A percentile compares a stretch with the other conserved stretches of the same genome.
Conservation (phyloP, 106 monocot genomes). For the Platanthera guangdongensis region DNA sequence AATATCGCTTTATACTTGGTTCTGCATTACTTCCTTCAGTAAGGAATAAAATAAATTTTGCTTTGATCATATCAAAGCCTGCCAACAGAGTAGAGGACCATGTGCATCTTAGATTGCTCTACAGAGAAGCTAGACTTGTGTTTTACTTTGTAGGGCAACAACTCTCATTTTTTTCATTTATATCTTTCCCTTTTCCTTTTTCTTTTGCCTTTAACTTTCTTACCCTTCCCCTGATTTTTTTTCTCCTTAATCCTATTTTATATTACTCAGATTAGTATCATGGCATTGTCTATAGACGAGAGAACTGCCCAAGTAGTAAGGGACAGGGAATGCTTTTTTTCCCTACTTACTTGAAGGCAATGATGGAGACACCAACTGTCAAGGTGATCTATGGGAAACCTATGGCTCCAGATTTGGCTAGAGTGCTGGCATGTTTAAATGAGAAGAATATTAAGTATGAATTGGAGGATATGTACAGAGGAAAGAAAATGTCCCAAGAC, state of each 20-base stretch:
- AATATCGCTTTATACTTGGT: not conserved
- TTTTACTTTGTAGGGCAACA: not conserved
- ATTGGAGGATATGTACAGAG: conserved; percentile 32
- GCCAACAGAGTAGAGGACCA: not conserved
- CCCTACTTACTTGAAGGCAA: not conserved
- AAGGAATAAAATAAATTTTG: conserved; percentile 3
- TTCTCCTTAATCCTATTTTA: not conserved
- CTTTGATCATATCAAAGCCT: conserved; percentile 3
- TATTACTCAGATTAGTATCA: not conserved
- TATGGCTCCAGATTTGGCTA: conserved; percentile 47
- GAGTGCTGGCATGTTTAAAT: conserved; percentile 60
- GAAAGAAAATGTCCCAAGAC: conserved; percentile 19
- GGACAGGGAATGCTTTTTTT: not conserved
- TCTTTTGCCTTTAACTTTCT: conserved; percentile 9
- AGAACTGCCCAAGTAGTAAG: not conserved
- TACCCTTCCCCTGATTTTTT: not conserved
- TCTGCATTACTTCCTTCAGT: not conserved
- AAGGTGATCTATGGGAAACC: conserved; percentile 54
- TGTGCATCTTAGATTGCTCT: not conserved
- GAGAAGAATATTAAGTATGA: conserved; percentile 61
- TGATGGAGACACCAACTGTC: conserved; percentile 18
- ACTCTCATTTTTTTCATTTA: not conserved
- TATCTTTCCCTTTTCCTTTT: conserved; percentile 8
- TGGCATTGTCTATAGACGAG: not conserved
- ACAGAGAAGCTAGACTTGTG: not conserved